Conservation (phyloP, 2,329 filamentous ascomycete genomes). For the Septoria linicola region DNA sequence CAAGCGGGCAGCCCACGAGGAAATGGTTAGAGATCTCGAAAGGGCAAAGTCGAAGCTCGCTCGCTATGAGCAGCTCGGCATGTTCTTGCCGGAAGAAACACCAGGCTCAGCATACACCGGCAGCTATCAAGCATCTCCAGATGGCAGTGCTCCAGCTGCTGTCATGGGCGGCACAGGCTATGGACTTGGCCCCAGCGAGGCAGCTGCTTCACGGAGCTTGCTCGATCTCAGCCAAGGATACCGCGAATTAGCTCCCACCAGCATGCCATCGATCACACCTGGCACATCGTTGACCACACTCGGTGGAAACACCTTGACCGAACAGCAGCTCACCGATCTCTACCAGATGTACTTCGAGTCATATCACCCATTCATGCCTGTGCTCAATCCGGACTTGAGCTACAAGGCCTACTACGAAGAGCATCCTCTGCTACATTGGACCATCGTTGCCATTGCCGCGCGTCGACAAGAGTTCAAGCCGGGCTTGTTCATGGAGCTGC, state of each 20-base stretch:
- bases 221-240: conserved; percentile 41
- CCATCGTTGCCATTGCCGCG: conserved; percentile 72
- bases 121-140: conserved; percentile 30
- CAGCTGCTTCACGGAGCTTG: conserved; percentile 40
- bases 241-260: conserved; percentile 43
- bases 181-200: conserved; percentile 40
- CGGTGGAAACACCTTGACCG: conserved; percentile 48
- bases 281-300: conserved; percentile 58
- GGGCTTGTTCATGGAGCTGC: conserved; percentile 65
- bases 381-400: conserved; percentile 61
- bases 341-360: conserved; percentile 73
- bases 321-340: conserved; percentile 52
- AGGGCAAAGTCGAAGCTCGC: conserved; percentile 41
- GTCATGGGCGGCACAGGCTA: conserved; percentile 31
- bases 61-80: conserved; percentile 34
- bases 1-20: conserved; percentile 78
- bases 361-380: conserved; percentile 76
- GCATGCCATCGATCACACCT: conserved; percentile 53
- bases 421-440: conserved; percentile 82
- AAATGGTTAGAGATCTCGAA: conserved; percentile 83
- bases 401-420: conserved; percentile 66
- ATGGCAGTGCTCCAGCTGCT: conserved; percentile 29
- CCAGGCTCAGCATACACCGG: conserved; percentile 24
- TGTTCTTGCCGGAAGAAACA: conserved; percentile 30
- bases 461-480: conserved; percentile 66